Conservation (phyloP, 495 filamentous ascomycete species). For the Podospora pseudocomata region DNA sequence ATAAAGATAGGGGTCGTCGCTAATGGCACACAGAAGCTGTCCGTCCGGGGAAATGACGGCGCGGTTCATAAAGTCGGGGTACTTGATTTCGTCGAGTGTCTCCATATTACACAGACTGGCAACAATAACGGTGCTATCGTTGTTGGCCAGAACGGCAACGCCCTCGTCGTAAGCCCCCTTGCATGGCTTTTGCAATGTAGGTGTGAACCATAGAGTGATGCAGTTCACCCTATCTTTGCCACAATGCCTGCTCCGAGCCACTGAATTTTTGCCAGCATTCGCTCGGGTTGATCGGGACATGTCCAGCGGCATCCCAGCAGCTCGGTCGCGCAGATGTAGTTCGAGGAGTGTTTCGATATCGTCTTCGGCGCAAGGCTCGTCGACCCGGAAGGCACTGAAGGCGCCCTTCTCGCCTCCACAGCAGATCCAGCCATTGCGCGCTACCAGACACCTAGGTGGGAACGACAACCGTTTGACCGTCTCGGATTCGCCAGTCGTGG, state of each 20-base stretch:
- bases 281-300: conserved; percentile 24
- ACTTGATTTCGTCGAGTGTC: conserved; percentile 62
- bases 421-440: conserved; percentile 82
- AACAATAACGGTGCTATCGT: conserved; percentile 80
- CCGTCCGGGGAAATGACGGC: conserved; percentile 89
- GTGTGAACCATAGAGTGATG: conserved; percentile 53
- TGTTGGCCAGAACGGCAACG: conserved; percentile 62
- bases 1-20: conserved; percentile 79
- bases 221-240: conserved; percentile 53
- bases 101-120: conserved; percentile 57
- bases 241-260: conserved; percentile 39
- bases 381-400: conserved; percentile 72
- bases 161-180: conserved; percentile 41
- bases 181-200: conserved; percentile 16
- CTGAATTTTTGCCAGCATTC: conserved; percentile 36
- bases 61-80: conserved; percentile 83
- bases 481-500: conserved; percentile 66
- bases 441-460: conserved; percentile 76
- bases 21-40: conserved; percentile 72
- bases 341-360: conserved; percentile 36
- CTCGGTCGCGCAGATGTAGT: conserved; percentile 54
- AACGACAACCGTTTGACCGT: conserved; percentile 77
- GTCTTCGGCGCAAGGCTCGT: conserved; percentile 30
- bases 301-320: conserved; percentile 26
- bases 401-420: conserved; percentile 83